Evolutionary conservation across 225 moss, liverwort and hornwort genomes (phyloP), one percentile per base, ranked within the genome.

Genomic region (Pleurozium schreberi): DNA sequence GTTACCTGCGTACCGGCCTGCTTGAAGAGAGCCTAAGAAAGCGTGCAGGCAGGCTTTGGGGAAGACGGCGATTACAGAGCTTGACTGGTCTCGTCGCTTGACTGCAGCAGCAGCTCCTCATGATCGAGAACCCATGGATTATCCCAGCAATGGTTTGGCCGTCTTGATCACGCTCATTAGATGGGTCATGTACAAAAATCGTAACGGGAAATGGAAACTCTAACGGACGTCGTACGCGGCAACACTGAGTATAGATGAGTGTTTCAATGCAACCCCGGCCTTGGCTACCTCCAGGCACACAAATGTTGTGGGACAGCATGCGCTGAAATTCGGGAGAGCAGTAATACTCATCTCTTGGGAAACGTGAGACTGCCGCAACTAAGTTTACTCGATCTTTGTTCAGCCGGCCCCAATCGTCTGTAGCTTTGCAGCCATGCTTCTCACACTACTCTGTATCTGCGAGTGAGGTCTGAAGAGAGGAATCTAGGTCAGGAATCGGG

Each of bases 91-190:
- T 80, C 75, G 58, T 83, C 53, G 70, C 90, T 90, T 86, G 80
- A 92, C 86, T 90, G 90, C 90, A 76, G 83, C 92, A 83, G 66
- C 58, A 85, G 90, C 85, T 82, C 49, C 47, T 90, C 90, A 87
- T 90, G 87, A 57, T 57, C 57, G 20, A 84, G 49, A 83, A 88
- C 79, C 59, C 84, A 71, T 82, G 71, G 31, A 84, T 34, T 58
- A 73, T 60, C 42, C 70, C 60, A 57, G 88, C 85, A 85, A 87
- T 91, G 81, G 81, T 47, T 88, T 33, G n/a, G 53, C 75, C 69
- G 68, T 63, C 76, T 62, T 82, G 82, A 79, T 79, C 92, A 86
- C 49, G 82, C 85, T 65, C 68, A 62, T 62, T n/a, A 34, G 87
- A 80, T n/a, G 81, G 30, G n/a, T 42, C 84, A n/a, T 47, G 87